These are phyloP conservation scores for Rhodomyrtus psidioides DNA, from an alignment of 441 rosid species.

Conservation along the genomic window DNA sequence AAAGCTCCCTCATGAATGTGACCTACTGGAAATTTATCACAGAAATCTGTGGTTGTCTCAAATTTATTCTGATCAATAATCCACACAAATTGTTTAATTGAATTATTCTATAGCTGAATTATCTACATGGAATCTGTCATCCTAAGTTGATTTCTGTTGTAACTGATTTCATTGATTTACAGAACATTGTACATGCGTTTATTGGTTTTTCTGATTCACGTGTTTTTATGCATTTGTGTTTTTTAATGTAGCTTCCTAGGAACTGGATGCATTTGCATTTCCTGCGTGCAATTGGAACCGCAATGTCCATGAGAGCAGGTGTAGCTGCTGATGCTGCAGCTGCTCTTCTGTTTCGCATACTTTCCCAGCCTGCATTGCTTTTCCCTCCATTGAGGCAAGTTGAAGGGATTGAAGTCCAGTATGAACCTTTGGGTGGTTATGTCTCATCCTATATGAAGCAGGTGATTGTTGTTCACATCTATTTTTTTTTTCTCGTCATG, in stretches of 20 bases:
- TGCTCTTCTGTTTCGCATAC: constrained; percentile 90
- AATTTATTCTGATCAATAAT: neutral
- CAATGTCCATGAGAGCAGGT: constrained; percentile 99
- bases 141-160: neutral
- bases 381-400: constrained; percentile 94
- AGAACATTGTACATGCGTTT: neutral
- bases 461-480: constrained; percentile 28
- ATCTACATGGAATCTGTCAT: neutral
- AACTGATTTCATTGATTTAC: neutral
- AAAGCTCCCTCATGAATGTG: neutral
- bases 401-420: constrained; percentile 86
- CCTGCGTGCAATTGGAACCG: constrained; percentile 97
- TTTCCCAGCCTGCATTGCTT: constrained; percentile 97
- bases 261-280: constrained; percentile 99
- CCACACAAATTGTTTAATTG: neutral
- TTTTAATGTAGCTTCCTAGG: constrained; percentile 75
- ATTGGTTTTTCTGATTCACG: neutral
- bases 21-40: neutral
- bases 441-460: constrained; percentile 80
- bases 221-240: constrained; percentile 9
- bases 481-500: neutral
- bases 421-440: constrained; percentile 66
- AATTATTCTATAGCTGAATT: neutral
- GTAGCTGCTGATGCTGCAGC: constrained; percentile 99
- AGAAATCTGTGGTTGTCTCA: neutral